Evolutionary conservation across 164 flowering plant genomes (phyloP), one percentile per base, ranked within the genome.

Genomic region (Macadamia tetraphylla): DNA sequence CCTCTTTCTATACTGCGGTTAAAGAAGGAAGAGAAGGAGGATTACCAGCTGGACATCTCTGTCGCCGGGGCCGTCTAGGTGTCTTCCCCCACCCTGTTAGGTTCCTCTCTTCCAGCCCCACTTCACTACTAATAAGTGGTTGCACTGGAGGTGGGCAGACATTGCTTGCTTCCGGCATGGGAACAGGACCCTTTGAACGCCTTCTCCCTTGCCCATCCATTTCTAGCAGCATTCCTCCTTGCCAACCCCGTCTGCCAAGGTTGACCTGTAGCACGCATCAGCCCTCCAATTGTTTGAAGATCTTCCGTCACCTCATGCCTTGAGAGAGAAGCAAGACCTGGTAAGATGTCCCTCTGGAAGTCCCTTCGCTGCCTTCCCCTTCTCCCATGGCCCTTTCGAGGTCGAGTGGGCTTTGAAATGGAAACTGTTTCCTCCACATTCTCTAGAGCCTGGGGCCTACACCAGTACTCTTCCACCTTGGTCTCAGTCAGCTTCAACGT

Each of bases 221-320:
- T 83, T 77, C 90, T 78, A 52, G 81, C 64, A 1, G 84, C 79
- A 70, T 76, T 88, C 72, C 92, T 88, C 75, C 91, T 81, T 1
- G 86, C 75, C 60, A 78, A 60, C 9, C 90, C 88, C 17, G 80
- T 75, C 62, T 80, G 78, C 99, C 99, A 92, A 17, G 76, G 23
- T 61, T 82, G 82, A 18, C 97, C 99, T 0, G 83, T 83, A 1
- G 89, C 98, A 76, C 82, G 81, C 97, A 91, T 87, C 58, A 92
- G 62, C 58, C 87, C 88, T 53, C 83, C 89, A 46, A 86, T 79
- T 40, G 69, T 81, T 73, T 88, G 94, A 63, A 95, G 77, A 80
- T 95, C 99, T 76, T 92, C 98, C 1, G 92, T 88, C 32, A 95
- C 96, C 73, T 92, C 97, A 29, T 89, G 94, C 80, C 99, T 80